Base-by-base conservation (phyloP, 352 stramenopile genomes). In the Globisporangium cederbergense region DNA sequence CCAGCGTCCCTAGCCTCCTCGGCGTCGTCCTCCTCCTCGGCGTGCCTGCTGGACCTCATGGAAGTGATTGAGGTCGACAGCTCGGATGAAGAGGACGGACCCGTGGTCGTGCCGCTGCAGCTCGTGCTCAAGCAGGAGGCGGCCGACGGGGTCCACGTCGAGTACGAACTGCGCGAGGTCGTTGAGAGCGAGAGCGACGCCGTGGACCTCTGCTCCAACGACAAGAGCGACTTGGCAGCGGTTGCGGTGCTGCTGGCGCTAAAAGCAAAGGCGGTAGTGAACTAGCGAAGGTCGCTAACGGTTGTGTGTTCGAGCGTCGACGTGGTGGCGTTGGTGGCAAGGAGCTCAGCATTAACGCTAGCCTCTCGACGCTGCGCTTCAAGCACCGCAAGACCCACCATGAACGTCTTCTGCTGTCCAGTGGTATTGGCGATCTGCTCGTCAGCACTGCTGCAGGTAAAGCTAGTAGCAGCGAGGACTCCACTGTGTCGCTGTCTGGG, bases 11-110 rank as follows among this genome's bases (percentile, higher is more conserved):
- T 18, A 16, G 20, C 54, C 7, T 16, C 56, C 11, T 45, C 36
- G 2, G 9, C 22, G 1, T 22, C 14, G 9, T n/a, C 18, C n/a
- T 18, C 34, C 32, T 49, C 53, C 34, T 47, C 53, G 36, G 42
- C 22, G 6, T 54, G 22, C 25, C 40, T 54, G 4, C 45, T 62
- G 25, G 43, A 62, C 18, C 42, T 64, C 47, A 34, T 58, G 32
- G 58, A 64, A 7, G 58, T 64, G 46, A 64, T 64, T 47, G 50
- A 34, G 32, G 30, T 64, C n/a, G 47, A 40, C 46, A 64, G 58
- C 45, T 64, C 58, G 46, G 58, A 64, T 22, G 58, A 58, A 32
- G 58, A 58, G 10, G n/a, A 55, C 14, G 3, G 28, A 0, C 7
- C 25, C 10, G 3, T 16, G 49, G 45, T 18, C 10, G 58, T 38